phyloP scores from a whole-genome alignment of 495 filamentous ascomycete genomes.

The Aspergillus funiculosus region DNA sequence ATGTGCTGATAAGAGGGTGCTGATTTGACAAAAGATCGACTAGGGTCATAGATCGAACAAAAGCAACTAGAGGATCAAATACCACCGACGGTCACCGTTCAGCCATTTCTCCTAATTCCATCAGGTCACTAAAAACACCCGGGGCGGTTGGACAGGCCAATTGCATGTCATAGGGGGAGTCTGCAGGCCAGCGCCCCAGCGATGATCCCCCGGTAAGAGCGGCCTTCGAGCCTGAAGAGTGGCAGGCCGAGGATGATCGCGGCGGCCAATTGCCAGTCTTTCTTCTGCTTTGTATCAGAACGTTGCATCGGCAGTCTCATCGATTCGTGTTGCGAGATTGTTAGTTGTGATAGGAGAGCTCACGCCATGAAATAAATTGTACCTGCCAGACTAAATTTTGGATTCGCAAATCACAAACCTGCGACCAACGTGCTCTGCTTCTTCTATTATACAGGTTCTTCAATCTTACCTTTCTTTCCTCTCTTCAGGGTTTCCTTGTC shows the following conservation, averaged over 20 bases:
- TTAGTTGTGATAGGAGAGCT: conserved; percentile 7
- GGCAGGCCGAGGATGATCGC: conserved; percentile 11
- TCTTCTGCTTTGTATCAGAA: conserved; percentile 8
- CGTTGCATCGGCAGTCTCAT: conserved; percentile 12
- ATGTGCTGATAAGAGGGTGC: conserved; percentile 30
- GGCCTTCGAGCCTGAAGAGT: conserved; percentile 6
- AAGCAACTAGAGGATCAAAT: conserved; percentile 9
- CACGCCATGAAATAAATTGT: conserved; percentile 9
- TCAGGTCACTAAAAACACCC: conserved; percentile 7
- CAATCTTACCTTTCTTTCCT: not conserved
- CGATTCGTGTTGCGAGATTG: not conserved
- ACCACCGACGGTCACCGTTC: no score
- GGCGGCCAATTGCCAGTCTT: not conserved
- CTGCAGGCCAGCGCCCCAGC: conserved; percentile 2
- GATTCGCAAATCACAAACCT: conserved; percentile 7
- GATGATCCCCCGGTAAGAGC: conserved; percentile 15
- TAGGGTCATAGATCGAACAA: not conserved
- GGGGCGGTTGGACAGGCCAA: conserved; percentile 12
- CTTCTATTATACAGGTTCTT: not conserved
- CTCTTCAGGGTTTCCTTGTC: not conserved
- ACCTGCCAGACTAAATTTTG: not conserved
- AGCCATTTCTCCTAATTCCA: conserved; percentile 7
- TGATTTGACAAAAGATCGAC: conserved; percentile 26
- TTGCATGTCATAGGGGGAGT: conserved; percentile 2
- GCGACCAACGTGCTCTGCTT: not conserved